A percentile compares a stretch with the other conserved stretches of the same genome.
Conservation (phyloP, 225 moss, liverwort and hornwort genomes). For the Antitrichia curtipendula region DNA sequence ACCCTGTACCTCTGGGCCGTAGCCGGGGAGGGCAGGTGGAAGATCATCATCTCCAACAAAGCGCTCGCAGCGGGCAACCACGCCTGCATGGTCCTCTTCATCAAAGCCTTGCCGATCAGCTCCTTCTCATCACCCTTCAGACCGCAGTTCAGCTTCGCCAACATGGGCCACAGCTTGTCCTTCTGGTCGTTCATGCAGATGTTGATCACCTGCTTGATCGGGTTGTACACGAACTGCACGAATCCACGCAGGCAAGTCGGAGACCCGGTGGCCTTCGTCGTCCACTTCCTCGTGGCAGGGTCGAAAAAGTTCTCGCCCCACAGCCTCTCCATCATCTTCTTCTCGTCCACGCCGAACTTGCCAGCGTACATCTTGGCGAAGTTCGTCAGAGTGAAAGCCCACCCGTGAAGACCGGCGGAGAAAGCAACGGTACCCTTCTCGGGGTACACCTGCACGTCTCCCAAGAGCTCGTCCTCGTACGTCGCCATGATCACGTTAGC, state of each 20-base stretch:
- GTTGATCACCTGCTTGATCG: constrained; percentile 75
- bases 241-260: constrained; percentile 68
- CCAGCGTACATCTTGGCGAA: constrained; percentile 58
- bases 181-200: constrained; percentile 98
- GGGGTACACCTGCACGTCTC: constrained; percentile 57
- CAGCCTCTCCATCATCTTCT: constrained; percentile 94
- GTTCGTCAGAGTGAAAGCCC: constrained; percentile 54
- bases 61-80: constrained; percentile 45
- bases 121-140: constrained; percentile 53
- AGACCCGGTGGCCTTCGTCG: constrained; percentile 50
- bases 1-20: constrained; percentile 50
- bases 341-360: constrained; percentile 53
- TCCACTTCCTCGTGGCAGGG: constrained; percentile 76
- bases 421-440: constrained; percentile 66
- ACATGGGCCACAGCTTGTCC: constrained; percentile 88
- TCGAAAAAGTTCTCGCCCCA: constrained; percentile 99
- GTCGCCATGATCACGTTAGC: constrained; percentile 41
- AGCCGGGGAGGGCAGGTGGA: constrained; percentile 40
- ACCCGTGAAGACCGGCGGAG: constrained; percentile 52
- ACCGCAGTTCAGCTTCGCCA: constrained; percentile 49
- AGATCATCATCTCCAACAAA: constrained; percentile 58
- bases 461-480: constrained; percentile 44
- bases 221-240: constrained; percentile 89
- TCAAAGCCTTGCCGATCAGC: constrained; percentile 32
- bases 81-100: constrained; percentile 61